A percentile compares a stretch with the other conserved stretches of the same genome.
Conservation (phyloP, 2,329 filamentous ascomycete species). For the Seiridium cupressi region DNA sequence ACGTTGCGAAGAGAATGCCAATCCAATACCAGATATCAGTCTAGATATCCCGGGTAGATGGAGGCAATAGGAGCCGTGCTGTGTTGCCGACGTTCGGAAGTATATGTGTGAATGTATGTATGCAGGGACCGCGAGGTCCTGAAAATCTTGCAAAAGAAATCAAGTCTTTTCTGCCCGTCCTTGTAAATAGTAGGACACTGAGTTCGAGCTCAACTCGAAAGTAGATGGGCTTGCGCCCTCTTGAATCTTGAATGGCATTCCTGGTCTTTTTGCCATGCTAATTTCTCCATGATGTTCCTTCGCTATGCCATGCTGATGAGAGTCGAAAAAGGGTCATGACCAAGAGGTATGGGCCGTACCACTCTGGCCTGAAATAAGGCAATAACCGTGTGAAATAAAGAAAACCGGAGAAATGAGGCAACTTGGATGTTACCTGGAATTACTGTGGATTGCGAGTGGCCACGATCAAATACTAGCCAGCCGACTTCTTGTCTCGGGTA, state of each 20-base stretch:
- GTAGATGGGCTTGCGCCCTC: conserved; percentile 22
- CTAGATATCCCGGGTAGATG: background rate
- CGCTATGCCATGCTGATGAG: conserved; percentile 10
- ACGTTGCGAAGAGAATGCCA: background rate
- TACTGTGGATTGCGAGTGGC: background rate
- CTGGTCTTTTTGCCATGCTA: conserved; percentile 14
- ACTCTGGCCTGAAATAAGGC: too few species aligned
- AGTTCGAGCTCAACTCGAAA: background rate
- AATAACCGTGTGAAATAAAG: too few species aligned
- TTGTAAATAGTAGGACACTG: too few species aligned
- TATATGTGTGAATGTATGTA: conserved; percentile 2
- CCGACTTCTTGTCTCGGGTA: conserved; percentile 56
- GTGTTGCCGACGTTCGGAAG: conserved; percentile 11
- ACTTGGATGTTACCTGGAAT: background rate
- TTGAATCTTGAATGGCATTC: conserved; percentile 17
- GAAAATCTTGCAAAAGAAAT: conserved; percentile 12
- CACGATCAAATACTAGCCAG: conserved; percentile 44
- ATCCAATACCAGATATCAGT: background rate
- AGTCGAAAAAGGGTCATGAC: background rate
- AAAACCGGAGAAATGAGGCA: too few species aligned
- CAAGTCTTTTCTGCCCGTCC: conserved; percentile 15
- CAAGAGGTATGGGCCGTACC: background rate
- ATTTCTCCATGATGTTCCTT: background rate
- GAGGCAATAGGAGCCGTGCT: conserved; percentile 17
- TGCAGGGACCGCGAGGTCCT: background rate